These are phyloP conservation scores for Sugiyamaella marilandica DNA, from an alignment of 805 yeast genomes.

Conservation along the genomic window DNA sequence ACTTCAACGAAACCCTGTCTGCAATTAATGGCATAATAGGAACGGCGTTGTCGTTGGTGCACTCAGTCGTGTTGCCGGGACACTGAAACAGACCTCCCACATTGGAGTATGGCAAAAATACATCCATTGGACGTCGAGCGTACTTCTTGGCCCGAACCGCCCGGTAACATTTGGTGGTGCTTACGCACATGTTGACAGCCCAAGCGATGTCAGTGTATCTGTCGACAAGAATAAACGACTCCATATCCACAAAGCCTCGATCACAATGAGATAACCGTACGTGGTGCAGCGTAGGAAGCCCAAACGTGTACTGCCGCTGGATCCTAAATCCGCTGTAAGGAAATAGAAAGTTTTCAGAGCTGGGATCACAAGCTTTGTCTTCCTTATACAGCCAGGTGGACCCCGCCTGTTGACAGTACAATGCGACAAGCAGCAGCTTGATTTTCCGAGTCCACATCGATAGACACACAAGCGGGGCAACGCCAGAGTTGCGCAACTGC, in stretches of 20 bases:
- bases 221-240: constrained; percentile 34
- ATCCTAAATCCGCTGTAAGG: constrained; percentile 56
- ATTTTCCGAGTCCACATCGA: neutral
- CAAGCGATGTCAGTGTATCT: constrained; percentile 44
- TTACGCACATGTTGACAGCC: constrained; percentile 31
- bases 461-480: neutral
- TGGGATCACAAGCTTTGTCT: constrained; percentile 36
- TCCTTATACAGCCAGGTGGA: constrained; percentile 28
- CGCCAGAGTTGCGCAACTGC: neutral
- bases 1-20: constrained; percentile 46
- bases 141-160: constrained; percentile 57
- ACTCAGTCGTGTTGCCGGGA: constrained; percentile 20
- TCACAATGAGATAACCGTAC: constrained; percentile 49
- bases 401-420: neutral
- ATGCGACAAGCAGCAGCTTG: neutral
- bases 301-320: constrained; percentile 44
- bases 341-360: constrained; percentile 24
- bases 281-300: constrained; percentile 41
- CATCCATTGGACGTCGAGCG: constrained; percentile 39
- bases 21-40: constrained; percentile 59
- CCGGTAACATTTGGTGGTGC: constrained; percentile 42
- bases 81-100: constrained; percentile 63
- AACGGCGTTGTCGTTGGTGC: constrained; percentile 26
- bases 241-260: constrained; percentile 45
- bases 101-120: constrained; percentile 53